phyloP scores from a whole-genome alignment of 352 stramenopile species.

The Globisporangium splendens region DNA sequence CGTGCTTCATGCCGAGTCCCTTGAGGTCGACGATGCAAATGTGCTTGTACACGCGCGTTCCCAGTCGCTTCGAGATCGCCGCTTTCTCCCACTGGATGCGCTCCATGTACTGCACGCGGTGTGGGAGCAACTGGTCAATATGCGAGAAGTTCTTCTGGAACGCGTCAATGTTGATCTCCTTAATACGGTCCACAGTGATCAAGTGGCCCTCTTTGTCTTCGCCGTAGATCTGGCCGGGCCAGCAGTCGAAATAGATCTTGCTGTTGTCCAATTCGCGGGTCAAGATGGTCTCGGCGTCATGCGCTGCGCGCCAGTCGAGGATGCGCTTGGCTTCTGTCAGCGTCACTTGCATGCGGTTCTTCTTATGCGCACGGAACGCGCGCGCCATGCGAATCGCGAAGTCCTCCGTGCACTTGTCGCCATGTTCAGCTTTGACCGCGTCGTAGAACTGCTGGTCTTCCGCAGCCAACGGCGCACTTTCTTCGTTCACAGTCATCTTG shows the following conservation, averaged over 20 bases:
- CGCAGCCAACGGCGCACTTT: constrained; percentile 37
- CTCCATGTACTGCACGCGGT: constrained; percentile 78
- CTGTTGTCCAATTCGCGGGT: constrained; percentile 44
- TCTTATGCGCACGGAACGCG: constrained; percentile 62
- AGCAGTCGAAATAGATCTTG: constrained; percentile 67
- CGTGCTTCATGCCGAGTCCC: constrained; percentile 63
- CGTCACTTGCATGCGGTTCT: constrained; percentile 64
- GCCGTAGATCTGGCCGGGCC: constrained; percentile 58
- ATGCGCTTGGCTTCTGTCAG: constrained; percentile 61
- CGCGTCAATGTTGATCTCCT: constrained; percentile 58
- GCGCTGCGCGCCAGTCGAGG: constrained; percentile 43
- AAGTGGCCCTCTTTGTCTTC: constrained; percentile 73
- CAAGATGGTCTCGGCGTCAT: constrained; percentile 49
- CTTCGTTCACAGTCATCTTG: constrained; percentile 38
- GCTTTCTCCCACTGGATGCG: constrained; percentile 75
- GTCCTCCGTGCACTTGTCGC: constrained; percentile 55
- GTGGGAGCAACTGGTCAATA: constrained; percentile 52
- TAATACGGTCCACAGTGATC: constrained; percentile 61
- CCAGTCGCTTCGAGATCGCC: constrained; percentile 59
- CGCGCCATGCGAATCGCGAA: constrained; percentile 57
- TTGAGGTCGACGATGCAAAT: constrained; percentile 81
- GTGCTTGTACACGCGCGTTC: constrained; percentile 75
- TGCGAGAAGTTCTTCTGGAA: constrained; percentile 57
- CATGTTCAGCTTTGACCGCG: constrained; percentile 46
- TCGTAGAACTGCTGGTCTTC: constrained; percentile 63